These are phyloP conservation scores for Lithocarpus polystachyus DNA, from an alignment of 306 rosid genomes.

Conservation along the genomic window DNA sequence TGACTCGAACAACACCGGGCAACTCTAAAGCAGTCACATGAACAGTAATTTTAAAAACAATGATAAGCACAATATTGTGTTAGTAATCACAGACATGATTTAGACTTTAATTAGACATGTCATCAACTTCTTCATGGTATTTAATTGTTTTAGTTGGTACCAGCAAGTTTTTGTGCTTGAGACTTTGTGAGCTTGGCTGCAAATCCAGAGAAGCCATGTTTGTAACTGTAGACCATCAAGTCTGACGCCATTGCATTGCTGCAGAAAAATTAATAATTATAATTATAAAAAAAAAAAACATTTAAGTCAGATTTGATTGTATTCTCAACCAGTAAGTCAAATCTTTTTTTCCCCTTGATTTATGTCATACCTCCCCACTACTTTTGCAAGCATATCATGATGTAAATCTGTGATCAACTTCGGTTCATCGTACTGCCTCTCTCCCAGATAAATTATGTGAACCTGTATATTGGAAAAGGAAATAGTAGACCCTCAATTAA, in stretches of 20 bases:
- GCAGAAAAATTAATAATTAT: not conserved
- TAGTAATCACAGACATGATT: not conserved
- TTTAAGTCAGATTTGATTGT: not conserved
- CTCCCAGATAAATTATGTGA: slow-evolving; percentile 42
- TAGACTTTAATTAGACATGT: not conserved
- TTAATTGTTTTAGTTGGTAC: not conserved
- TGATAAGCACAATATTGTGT: not conserved
- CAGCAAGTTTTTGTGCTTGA: slow-evolving; percentile 31
- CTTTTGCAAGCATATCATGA: slow-evolving; percentile 36
- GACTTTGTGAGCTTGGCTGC: slow-evolving; percentile 36
- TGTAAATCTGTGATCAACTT: slow-evolving; percentile 31
- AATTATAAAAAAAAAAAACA: not conserved
- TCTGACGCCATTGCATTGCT: slow-evolving; percentile 26
- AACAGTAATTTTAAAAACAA: not conserved
- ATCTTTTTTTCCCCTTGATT: not conserved
- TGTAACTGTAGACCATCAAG: slow-evolving; percentile 37
- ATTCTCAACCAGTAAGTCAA: not conserved
- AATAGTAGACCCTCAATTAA: not conserved
- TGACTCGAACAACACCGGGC: slow-evolving; percentile 41
- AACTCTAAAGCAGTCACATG: slow-evolving; percentile 21
- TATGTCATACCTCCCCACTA: slow-evolving; percentile 32
- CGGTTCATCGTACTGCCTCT: slow-evolving; percentile 28
- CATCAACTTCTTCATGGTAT: not conserved
- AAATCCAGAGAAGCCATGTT: slow-evolving; percentile 38
- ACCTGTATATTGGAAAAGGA: slow-evolving; percentile 26